Conservation (phyloP, 352 stramenopile genomes). For the Phytophthora ramorum region DNA sequence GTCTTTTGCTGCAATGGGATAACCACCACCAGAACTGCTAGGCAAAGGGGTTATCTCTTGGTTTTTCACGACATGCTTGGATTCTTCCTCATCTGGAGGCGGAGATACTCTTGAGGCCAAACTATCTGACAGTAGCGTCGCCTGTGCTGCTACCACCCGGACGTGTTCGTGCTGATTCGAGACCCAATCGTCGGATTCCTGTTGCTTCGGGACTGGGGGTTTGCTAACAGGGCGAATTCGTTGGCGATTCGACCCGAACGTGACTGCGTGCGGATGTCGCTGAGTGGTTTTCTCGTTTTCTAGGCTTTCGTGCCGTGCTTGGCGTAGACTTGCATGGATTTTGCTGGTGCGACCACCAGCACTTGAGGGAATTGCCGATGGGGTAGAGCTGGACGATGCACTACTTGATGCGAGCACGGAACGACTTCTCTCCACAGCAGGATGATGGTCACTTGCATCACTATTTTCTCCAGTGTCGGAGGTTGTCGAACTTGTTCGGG, state of each 20-base stretch:
- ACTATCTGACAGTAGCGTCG: slow-evolving; percentile 26
- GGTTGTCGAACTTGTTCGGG: slow-evolving; percentile 1
- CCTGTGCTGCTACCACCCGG: slow-evolving; percentile 34
- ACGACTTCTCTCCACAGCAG: slow-evolving; percentile 7
- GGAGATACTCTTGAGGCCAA: slow-evolving; percentile 22
- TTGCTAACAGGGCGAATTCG: slow-evolving; percentile 61
- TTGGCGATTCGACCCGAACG: slow-evolving; percentile 58
- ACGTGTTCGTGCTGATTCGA: slow-evolving; percentile 41
- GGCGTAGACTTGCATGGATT: slow-evolving; percentile 47
- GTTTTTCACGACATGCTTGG: background rate
- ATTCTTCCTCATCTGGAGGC: slow-evolving; percentile 13
- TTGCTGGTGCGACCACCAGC: slow-evolving; percentile 49
- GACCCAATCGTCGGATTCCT: slow-evolving; percentile 1
- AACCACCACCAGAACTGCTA: background rate
- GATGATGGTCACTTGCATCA: background rate
- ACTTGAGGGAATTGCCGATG: slow-evolving; percentile 2
- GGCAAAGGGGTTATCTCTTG: background rate
- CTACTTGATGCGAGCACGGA: background rate
- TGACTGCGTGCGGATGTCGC: slow-evolving; percentile 15
- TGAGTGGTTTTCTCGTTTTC: slow-evolving; percentile 4
- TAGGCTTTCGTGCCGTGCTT: slow-evolving; percentile 34
- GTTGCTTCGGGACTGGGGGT: slow-evolving; percentile 61
- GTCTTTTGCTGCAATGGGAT: background rate
- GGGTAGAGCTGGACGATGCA: slow-evolving; percentile 4
- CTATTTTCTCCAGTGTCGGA: background rate